phyloP scores from a whole-genome alignment of 805 yeast species.

The Wickerhamomyces pijperi region DNA sequence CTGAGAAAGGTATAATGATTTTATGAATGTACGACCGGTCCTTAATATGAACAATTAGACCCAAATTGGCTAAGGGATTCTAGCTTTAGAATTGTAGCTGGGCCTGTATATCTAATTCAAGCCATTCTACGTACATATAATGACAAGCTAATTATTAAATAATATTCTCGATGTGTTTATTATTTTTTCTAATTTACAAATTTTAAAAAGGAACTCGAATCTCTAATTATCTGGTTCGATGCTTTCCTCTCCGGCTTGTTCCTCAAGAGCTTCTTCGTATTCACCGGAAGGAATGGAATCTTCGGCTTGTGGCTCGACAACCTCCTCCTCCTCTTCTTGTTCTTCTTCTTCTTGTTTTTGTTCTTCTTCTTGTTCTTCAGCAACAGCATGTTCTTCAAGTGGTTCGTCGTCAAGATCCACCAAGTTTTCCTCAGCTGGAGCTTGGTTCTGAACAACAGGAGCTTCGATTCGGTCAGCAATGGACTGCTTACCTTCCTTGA shows the following conservation, averaged over 20 bases:
- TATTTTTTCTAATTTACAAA: not conserved
- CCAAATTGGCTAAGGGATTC: too few relatives aligned
- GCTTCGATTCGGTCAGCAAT: constrained; percentile 52
- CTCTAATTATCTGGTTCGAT: not conserved
- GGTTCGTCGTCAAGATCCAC: constrained; percentile 28
- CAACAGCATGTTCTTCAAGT: not conserved
- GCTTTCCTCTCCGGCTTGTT: not conserved
- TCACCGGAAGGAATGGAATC: not conserved
- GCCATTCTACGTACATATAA: too few relatives aligned
- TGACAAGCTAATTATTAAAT: not conserved
- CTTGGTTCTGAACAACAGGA: constrained; percentile 28
- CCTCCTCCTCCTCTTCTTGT: constrained; percentile 5
- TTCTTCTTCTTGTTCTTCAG: constrained; percentile 1
- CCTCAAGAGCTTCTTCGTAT: not conserved
- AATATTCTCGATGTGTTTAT: not conserved
- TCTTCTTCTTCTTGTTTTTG: constrained; percentile 4
- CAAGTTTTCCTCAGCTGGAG: constrained; percentile 19
- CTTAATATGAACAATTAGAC: too few relatives aligned
- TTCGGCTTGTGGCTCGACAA: not conserved
- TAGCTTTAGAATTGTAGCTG: too few relatives aligned
- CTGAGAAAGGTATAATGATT: too few relatives aligned
- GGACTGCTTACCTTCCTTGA: constrained; percentile 35
- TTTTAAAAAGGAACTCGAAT: too few relatives aligned
- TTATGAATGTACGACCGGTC: too few relatives aligned
- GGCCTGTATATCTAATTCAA: too few relatives aligned